A percentile compares a stretch with the other conserved stretches of the same genome.
Evolutionary conservation across 2,329 filamentous ascomycete genomes (phyloP).

Genomic region (Seiridium unicorne): DNA sequence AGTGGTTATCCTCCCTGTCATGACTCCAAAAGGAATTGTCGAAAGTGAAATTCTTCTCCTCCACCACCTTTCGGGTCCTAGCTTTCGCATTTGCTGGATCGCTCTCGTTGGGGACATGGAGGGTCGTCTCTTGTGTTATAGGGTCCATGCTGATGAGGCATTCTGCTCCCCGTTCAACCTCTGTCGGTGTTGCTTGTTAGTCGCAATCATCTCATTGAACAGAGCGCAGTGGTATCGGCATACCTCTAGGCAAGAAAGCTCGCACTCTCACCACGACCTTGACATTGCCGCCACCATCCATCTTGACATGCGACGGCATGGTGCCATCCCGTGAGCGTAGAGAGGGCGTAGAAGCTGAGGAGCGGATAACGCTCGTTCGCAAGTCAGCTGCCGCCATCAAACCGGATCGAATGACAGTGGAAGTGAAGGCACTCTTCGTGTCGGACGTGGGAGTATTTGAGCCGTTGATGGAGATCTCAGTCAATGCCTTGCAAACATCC

Average conservation of each 20-base stretch:
- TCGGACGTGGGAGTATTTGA: conserved; percentile 19
- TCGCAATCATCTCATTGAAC: background rate
- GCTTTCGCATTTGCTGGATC: conserved; percentile 54
- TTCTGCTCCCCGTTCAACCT: conserved; percentile 74
- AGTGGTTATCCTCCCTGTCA: conserved; percentile 74
- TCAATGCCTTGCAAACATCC: conserved; percentile 11
- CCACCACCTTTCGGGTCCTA: conserved; percentile 70
- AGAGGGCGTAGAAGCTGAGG: conserved; percentile 76
- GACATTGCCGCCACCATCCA: conserved; percentile 72
- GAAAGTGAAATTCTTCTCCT: conserved; percentile 92
- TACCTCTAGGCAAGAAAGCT: conserved; percentile 77
- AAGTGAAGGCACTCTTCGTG: conserved; percentile 8
- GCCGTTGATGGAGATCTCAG: background rate
- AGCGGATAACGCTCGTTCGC: conserved; percentile 36
- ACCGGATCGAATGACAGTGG: background rate
- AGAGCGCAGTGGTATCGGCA: conserved; percentile 10
- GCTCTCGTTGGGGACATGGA: conserved; percentile 65
- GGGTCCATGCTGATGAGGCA: conserved; percentile 94
- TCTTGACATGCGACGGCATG: conserved; percentile 53
- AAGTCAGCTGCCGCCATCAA: background rate
- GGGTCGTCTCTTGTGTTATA: conserved; percentile 76
- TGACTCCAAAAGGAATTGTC: conserved; percentile 99
- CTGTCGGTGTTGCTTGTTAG: conserved; percentile 44
- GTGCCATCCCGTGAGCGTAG: conserved; percentile 70
- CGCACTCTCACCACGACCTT: conserved; percentile 79